Evolutionary conservation across 441 rosid species (phyloP).

Genomic region (Pelargonium australe): DNA sequence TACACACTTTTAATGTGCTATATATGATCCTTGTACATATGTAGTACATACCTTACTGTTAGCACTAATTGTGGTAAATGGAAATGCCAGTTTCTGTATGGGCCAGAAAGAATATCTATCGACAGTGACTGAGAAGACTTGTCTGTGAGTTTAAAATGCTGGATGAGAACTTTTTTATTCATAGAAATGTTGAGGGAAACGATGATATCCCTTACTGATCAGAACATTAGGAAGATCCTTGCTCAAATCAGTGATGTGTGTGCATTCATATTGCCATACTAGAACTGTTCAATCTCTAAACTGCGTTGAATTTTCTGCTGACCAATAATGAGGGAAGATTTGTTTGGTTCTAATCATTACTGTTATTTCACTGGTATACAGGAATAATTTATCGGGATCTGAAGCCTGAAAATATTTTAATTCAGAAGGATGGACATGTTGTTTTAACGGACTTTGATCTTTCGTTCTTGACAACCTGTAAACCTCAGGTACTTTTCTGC

Average conservation of each 20-base stretch:
- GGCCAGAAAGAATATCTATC: not conserved
- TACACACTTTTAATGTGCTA: not conserved
- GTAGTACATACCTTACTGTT: not conserved
- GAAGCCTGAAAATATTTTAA: constrained; percentile 91
- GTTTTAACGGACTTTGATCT: constrained; percentile 87
- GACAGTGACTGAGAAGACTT: not conserved
- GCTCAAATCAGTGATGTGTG: not conserved
- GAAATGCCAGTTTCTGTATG: not conserved
- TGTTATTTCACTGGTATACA: constrained; percentile 17
- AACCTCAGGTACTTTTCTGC: constrained; percentile 53
- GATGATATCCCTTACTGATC: not conserved
- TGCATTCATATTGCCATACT: not conserved
- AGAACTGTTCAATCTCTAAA: not conserved
- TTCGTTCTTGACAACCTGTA: constrained; percentile 72
- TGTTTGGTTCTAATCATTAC: not conserved
- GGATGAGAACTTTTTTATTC: not conserved
- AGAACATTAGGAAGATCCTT: constrained; percentile 1
- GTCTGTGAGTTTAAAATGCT: not conserved
- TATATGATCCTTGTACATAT: not conserved
- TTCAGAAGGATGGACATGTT: constrained; percentile 78
- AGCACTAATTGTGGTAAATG: not conserved
- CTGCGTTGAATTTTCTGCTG: not conserved
- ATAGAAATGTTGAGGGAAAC: not conserved
- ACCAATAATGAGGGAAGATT: not conserved
- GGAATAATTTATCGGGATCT: constrained; percentile 89